These are phyloP conservation scores for Fusarium foetens DNA, from an alignment of 2,329 filamentous ascomycete species.

Conservation along the genomic window DNA sequence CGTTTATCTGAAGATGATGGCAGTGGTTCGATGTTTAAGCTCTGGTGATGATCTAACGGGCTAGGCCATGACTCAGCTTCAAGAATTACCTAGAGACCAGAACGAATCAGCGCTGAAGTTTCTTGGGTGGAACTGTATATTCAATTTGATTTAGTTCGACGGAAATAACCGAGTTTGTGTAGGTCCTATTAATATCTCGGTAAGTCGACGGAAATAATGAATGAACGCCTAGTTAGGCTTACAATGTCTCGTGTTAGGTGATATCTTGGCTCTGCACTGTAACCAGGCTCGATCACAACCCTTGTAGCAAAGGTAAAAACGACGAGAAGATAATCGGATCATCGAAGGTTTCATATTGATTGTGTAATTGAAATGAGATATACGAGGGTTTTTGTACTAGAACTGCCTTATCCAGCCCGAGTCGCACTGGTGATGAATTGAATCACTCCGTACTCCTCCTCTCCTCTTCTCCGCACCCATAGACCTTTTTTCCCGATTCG, in stretches of 20 bases:
- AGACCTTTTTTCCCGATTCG: not conserved
- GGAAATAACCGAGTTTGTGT: not conserved
- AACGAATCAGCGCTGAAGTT: conserved; percentile 21
- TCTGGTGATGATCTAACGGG: not conserved
- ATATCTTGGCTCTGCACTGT: not conserved
- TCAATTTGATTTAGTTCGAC: not conserved
- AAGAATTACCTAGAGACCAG: not conserved
- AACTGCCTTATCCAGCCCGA: not conserved
- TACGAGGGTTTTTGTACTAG: not conserved
- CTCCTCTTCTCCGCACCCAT: not conserved
- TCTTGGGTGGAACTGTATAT: not conserved
- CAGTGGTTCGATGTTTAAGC: conserved; percentile 28
- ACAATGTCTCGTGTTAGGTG: no score
- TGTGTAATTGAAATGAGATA: not conserved
- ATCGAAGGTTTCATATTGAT: not conserved
- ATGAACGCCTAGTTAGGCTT: not conserved
- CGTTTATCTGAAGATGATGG: conserved; percentile 2
- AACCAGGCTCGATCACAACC: not conserved
- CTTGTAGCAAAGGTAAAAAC: not conserved
- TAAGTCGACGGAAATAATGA: not conserved
- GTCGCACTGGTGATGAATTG: not conserved
- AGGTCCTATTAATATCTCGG: not conserved
- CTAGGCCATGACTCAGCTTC: conserved; percentile 14
- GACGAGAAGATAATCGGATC: not conserved
- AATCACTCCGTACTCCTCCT: no score